Conservation (phyloP, 441 rosid genomes). For the Brassica balearica region DNA sequence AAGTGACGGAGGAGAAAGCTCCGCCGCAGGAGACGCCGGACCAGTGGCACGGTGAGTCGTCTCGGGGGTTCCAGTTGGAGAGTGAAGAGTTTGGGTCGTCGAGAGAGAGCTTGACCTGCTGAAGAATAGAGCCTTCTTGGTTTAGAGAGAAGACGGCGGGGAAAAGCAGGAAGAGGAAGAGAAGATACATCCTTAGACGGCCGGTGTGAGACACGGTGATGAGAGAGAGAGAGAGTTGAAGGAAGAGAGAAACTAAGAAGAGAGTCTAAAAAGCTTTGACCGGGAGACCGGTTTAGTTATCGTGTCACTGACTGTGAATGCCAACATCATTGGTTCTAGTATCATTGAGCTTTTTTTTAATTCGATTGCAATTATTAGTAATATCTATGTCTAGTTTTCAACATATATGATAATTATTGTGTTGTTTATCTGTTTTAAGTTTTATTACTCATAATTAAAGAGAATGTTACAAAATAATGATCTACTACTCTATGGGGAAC, state of each 20-base stretch:
- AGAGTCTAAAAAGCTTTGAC: conserved; percentile 36
- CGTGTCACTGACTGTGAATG: conserved; percentile 39
- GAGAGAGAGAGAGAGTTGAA: conserved; percentile 12
- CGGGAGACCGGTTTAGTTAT: conserved; percentile 32
- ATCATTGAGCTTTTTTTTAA: conserved; percentile 13
- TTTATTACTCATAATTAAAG: conserved; percentile 3
- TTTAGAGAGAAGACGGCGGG: conserved; percentile 52
- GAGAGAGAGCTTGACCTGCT: conserved; percentile 57
- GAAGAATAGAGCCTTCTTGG: conserved; percentile 83
- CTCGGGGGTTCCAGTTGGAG: conserved; percentile 69
- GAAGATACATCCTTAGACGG: conserved; percentile 24
- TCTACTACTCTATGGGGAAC: not conserved
- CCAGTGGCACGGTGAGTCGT: conserved; percentile 76
- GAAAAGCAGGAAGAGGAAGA: conserved; percentile 35
- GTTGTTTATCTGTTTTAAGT: conserved; percentile 12
- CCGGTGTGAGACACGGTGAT: conserved; percentile 23
- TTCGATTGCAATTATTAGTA: conserved; percentile 23
- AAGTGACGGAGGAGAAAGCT: conserved; percentile 54
- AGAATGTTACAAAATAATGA: not conserved
- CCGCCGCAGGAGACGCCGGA: conserved; percentile 63
- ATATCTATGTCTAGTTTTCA: conserved; percentile 31
- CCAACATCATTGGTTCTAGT: conserved; percentile 33
- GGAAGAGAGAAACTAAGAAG: not conserved
- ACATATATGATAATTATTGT: conserved; percentile 19
- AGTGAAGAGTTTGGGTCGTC: conserved; percentile 71